Conservation (phyloP, 2,329 filamentous ascomycete species). For the Phoma sp. region DNA sequence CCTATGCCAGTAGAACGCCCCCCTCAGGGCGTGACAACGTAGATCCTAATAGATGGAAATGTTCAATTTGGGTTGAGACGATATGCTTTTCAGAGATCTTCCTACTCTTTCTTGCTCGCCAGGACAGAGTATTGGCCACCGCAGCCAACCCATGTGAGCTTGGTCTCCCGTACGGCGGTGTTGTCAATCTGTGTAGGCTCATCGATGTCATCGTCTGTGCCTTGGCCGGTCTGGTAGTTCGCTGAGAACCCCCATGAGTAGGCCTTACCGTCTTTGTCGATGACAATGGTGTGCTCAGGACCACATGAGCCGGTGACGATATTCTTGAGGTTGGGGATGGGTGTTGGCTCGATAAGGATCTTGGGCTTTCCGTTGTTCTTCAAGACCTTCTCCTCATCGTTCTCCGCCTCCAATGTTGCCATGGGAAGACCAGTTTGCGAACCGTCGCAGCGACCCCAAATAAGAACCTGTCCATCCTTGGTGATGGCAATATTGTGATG, state of each 20-base stretch:
- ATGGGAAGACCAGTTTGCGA: conserved; percentile 59
- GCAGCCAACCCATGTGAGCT: conserved; percentile 80
- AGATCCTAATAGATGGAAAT: conserved; percentile 12
- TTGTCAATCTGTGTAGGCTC: conserved; percentile 84
- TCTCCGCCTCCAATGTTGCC: conserved; percentile 35
- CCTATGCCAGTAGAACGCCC: conserved; percentile 24
- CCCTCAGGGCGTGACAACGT: neutral
- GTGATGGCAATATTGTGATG: conserved; percentile 75
- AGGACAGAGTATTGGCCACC: conserved; percentile 83
- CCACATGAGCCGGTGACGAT: conserved; percentile 68
- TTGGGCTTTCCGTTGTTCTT: conserved; percentile 69
- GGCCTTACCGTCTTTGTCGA: conserved; percentile 72
- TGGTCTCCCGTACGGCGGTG: conserved; percentile 77
- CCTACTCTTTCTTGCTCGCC: conserved; percentile 47
- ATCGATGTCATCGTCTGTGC: conserved; percentile 79
- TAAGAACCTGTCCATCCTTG: conserved; percentile 61
- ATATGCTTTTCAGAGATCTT: neutral
- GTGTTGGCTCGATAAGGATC: conserved; percentile 72
- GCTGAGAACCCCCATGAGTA: conserved; percentile 83
- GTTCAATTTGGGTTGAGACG: conserved; percentile 10
- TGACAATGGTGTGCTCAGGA: conserved; percentile 75
- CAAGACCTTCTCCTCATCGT: conserved; percentile 53
- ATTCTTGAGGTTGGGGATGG: conserved; percentile 65
- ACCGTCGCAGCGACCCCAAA: conserved; percentile 68
- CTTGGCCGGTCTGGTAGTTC: conserved; percentile 82